Base-by-base conservation (phyloP, 1,284 basidiomycete genomes). In the Limonomyces culmigenus region DNA sequence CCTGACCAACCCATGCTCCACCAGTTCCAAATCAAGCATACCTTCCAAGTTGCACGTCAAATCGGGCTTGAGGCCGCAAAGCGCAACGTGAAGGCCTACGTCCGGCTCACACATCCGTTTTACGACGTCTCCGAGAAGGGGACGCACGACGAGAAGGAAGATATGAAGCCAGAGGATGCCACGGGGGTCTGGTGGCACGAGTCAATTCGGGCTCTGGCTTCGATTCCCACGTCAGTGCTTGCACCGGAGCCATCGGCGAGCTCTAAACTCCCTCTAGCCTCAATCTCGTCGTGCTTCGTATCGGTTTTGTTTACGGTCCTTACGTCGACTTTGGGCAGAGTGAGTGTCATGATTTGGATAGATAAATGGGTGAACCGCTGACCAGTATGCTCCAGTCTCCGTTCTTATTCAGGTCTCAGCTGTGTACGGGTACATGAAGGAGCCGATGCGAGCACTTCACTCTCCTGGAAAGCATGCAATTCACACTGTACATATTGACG, bases 131-230 rank as follows among this genome's bases (percentile, higher is more conserved):
- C 71, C 3, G 69, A 68, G 40, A 84, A 79, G 53, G 62, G 67
- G 18, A 47, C 63, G 11, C 70, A 79, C 42, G 59, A 68, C 33
- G 87, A 89, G 59, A 77, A 73, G 49, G 75, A 81, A 40, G 74
- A 80, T 41, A 57, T 78, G 25, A 78, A 78, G 48, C 86, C 87
- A 0, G 60, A 69, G 34, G 78, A 75, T 20, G 65, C 74, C 3
- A 59, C 77, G 37, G 86, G 87, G 10, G 70, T 65, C 16, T 92
- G 87, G 87, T 91, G 87, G 85, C 86, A 91, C 48, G 87, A 91
- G 60, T 72, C 78, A 1, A 56, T 86, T 29, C 68, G 87, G 21
- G 74, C 72, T 45, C 51, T 91, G 41, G 83, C 74, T 27, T 67
- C 69, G n/a, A 75, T 89, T 32, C 58, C 70, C 42, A 67, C 71